Base-by-base conservation (phyloP, 306 rosid species). In the Trichosanthes truncata region DNA sequence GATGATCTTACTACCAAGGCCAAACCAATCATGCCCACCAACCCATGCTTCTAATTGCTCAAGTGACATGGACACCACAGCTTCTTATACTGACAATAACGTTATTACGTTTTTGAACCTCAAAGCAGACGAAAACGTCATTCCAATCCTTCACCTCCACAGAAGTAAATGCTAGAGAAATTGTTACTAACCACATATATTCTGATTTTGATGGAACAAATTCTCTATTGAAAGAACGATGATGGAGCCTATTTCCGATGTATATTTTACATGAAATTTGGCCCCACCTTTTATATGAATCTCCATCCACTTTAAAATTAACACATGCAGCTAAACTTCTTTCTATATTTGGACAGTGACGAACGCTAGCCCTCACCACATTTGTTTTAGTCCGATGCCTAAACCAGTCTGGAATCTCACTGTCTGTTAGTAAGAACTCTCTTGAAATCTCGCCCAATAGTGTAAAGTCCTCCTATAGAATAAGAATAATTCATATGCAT, bases 1-100 rank as follows among this genome's bases (percentile, higher is more conserved):
- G 1, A 87, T 80, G 26, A 83, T 5, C 18, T 49, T 78, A 80
- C 82, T 83, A 14, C 82, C 87, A 0, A 7, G 0, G 14, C 81
- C 84, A 40, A 85, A 31, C 81, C 79, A 81, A 1, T 67, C 26
- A 40, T 2, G 35, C 0, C 10, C 66, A 52, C 83, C 67, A 35
- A 14, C 63, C 35, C 76, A 56, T 43, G 75, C 76, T 0, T 53
- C 33, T n/a, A 68, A 7, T 43, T 84, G 87, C 0, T 67, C 49
- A 4, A 7, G 1, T n/a, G n/a, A n/a, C n/a, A 11, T 59, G 65
- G 65, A 59, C 2, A 10, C 65, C 65, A 59, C 0, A 59, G 6
- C 65, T 59, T 25, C 7, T 25, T 59, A 59, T 4, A 4, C 2
- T 59, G 10, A 25, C 17, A 59, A n/a, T 21, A 2, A 8, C 62